A percentile compares a stretch with the other conserved stretches of the same genome.
Conservation (phyloP, 2,329 filamentous ascomycete genomes). For the Hawksworthiomyces lignivorus region DNA sequence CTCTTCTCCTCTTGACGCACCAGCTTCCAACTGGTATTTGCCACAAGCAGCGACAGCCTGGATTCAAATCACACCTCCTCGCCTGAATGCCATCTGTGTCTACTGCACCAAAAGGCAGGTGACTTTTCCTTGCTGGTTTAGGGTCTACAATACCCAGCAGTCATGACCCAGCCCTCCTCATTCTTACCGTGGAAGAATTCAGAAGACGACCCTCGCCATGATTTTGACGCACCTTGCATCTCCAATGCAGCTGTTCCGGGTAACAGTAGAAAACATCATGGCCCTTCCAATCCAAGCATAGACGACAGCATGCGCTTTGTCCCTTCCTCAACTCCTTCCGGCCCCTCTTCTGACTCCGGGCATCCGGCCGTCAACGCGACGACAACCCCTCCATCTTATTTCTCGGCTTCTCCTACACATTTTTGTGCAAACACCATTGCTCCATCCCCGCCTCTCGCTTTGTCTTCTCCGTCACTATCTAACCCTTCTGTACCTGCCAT, state of each 20-base stretch:
- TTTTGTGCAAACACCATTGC: slow-evolving; percentile 23
- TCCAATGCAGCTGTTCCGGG: too few species aligned
- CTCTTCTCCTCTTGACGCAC: too few species aligned
- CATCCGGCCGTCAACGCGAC: background rate
- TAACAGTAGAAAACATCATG: too few species aligned
- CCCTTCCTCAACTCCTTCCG: background rate
- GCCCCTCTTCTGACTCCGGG: background rate
- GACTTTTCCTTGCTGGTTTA: background rate
- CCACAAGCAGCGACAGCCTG: too few species aligned
- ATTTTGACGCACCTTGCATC: background rate
- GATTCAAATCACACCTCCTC: too few species aligned
- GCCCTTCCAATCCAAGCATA: background rate
- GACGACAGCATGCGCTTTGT: too few species aligned
- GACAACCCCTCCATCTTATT: background rate
- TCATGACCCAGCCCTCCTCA: slow-evolving; percentile 5
- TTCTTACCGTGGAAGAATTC: background rate
- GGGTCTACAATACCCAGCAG: background rate
- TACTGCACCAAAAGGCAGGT: background rate
- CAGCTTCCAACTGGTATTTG: too few species aligned
- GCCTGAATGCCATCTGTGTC: background rate
- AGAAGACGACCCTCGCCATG: background rate
- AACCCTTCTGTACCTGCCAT: too few species aligned
- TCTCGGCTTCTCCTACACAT: slow-evolving; percentile 14
- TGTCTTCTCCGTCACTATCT: slow-evolving; percentile 3
- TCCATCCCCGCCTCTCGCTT: slow-evolving; percentile 22